A percentile compares a stretch with the other conserved stretches of the same genome.
Evolutionary conservation across 2,329 filamentous ascomycete species (phyloP).

Genomic region (Calonectria pteridis): DNA sequence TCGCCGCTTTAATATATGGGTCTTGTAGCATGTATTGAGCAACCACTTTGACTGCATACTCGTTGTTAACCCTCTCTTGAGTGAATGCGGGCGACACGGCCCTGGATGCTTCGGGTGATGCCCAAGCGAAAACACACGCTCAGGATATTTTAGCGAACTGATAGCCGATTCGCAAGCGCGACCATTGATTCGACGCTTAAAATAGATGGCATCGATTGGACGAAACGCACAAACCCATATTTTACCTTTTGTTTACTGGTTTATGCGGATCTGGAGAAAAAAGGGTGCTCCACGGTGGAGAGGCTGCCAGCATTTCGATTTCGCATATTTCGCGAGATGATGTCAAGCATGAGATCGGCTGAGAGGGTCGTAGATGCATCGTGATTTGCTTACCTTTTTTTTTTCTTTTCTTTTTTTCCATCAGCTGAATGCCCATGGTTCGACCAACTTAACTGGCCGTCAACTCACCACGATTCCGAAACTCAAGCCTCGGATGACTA

Average conservation of each 20-base stretch:
- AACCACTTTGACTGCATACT: background rate
- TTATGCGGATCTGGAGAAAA: background rate
- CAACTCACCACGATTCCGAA: background rate
- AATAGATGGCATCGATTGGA: background rate
- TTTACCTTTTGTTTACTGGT: conserved; percentile 3
- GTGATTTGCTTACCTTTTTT: background rate
- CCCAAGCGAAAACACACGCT: background rate
- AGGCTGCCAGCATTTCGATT: background rate
- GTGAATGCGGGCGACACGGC: background rate
- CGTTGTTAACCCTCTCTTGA: background rate
- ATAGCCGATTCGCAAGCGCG: background rate
- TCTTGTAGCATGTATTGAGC: background rate
- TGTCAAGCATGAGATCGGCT: background rate
- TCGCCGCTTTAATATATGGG: background rate
- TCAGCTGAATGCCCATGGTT: background rate
- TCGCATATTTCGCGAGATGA: background rate
- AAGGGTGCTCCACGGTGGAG: background rate
- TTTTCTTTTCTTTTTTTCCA: background rate
- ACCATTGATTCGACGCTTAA: background rate
- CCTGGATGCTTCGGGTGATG: background rate
- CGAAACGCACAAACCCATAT: background rate
- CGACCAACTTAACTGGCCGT: background rate
- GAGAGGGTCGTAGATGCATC: background rate
- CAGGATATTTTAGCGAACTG: background rate
- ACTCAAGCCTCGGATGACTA: background rate